Evolutionary conservation across 306 rosid genomes (phyloP).

Genomic region (Vigna hirtella): DNA sequence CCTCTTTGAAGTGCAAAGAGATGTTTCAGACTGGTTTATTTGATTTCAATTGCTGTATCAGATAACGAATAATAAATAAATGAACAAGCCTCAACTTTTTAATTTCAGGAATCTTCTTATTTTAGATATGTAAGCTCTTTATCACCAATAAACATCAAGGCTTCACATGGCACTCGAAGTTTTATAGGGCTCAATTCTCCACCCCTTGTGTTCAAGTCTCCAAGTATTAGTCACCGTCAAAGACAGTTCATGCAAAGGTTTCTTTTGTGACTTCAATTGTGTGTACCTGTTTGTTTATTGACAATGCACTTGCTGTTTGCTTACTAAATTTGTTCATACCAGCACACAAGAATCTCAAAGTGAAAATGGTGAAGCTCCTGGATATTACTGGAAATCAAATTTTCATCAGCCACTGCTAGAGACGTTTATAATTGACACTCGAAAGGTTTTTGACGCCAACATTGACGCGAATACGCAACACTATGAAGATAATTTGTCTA

Average conservation of each 20-base stretch:
- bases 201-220: slow-evolving; percentile 57
- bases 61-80: background rate
- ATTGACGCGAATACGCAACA: slow-evolving; percentile 40
- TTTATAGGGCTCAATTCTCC: slow-evolving; percentile 59
- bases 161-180: slow-evolving; percentile 43
- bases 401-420: slow-evolving; percentile 35
- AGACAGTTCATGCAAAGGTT: slow-evolving; percentile 58
- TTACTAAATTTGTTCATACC: slow-evolving; percentile 32
- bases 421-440: slow-evolving; percentile 40
- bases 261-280: background rate
- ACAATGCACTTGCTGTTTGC: slow-evolving; percentile 5
- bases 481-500: slow-evolving; percentile 49
- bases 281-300: background rate
- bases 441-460: slow-evolving; percentile 39
- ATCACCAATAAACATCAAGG: slow-evolving; percentile 58
- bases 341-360: slow-evolving; percentile 54
- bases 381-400: slow-evolving; percentile 32
- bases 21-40: background rate
- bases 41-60: background rate
- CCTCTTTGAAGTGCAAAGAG: too few species aligned
- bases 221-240: slow-evolving; percentile 49
- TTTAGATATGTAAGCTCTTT: slow-evolving; percentile 49
- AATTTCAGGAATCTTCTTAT: slow-evolving; percentile 67
- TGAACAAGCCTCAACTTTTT: background rate
- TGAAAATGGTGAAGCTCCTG: slow-evolving; percentile 46